Evolutionary conservation across 2,329 filamentous ascomycete genomes (phyloP), one percentile per base, ranked within the genome.

Genomic region (Botrytis squamosa): DNA sequence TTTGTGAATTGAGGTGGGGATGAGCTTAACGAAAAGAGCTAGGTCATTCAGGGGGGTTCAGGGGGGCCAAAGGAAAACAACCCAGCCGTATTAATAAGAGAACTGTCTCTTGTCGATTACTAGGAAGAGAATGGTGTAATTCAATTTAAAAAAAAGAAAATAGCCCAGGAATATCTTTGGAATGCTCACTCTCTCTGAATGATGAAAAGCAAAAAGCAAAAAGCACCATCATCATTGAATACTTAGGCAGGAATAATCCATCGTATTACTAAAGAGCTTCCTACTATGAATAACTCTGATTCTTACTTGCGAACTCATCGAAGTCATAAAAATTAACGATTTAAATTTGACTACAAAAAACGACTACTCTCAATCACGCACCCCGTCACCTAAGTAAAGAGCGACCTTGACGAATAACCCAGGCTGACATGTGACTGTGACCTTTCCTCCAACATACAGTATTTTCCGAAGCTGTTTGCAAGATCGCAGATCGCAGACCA

Each of bases 261-360:
- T 29, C 1, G 1, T 9, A 8, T 18, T 29, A 0, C 18, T 3
- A 29, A 3, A 29, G n/a, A 55, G 6, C 52, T 29, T 52, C 12
- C 5, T 5, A 52, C 25, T 6, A n/a, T 52, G 2, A 25, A n/a
- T 14, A n/a, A 6, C 49, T 2, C 25, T n/a, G 16, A n/a, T n/a
- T 3, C 0, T 4, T n/a, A n/a, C 0, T 14, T 1, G 4, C 33
- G 8, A n/a, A 29, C 2, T 29, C 0, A 63, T 63, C 25, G 3
- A 40, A 63, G 60, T 42, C 40, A 5, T 18, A 25, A 44, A 6
- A 29, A 44, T 2, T 12, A 10, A 29, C 14, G 1, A 29, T 29
- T 42, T n/a, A 18, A 40, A 29, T 44, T 42, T 29, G 25, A 20
- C 40, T 29, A 64, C 4, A 16, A 64, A 64, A 2, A 42, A 44